Conservation (phyloP, 2,329 filamentous ascomycete species). For the Volutella citrinella region DNA sequence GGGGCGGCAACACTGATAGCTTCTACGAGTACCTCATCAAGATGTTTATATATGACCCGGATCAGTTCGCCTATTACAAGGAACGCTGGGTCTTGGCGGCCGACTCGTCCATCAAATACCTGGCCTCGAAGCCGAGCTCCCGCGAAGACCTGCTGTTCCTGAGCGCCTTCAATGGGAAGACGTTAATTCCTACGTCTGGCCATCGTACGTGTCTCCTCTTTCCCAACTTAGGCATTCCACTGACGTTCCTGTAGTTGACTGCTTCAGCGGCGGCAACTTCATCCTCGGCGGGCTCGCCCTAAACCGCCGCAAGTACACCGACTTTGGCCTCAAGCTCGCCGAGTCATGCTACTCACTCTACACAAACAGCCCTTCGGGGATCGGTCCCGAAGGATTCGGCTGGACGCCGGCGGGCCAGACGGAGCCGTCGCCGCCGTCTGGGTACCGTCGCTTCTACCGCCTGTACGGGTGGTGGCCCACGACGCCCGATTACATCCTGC, state of each 20-base stretch:
- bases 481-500: slow-evolving; percentile 60
- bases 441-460: slow-evolving; percentile 59
- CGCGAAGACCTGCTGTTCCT: slow-evolving; percentile 72
- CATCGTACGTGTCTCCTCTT: slow-evolving; percentile 40
- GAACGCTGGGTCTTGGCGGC: slow-evolving; percentile 74
- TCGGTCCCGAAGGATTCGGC: slow-evolving; percentile 71
- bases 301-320: slow-evolving; percentile 60
- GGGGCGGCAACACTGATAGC: slow-evolving; percentile 74
- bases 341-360: slow-evolving; percentile 75
- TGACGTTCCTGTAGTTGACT: slow-evolving; percentile 56
- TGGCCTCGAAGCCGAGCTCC: slow-evolving; percentile 64
- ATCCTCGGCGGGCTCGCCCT: slow-evolving; percentile 76
- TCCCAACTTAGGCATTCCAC: neutral
- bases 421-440: slow-evolving; percentile 34
- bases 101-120: slow-evolving; percentile 69
- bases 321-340: slow-evolving; percentile 72
- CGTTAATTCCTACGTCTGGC: slow-evolving; percentile 42
- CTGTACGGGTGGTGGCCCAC: slow-evolving; percentile 70
- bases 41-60: slow-evolving; percentile 78
- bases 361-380: slow-evolving; percentile 61
- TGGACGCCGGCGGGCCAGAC: slow-evolving; percentile 47
- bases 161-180: slow-evolving; percentile 50
- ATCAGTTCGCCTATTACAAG: slow-evolving; percentile 61
- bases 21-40: slow-evolving; percentile 92
- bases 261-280: slow-evolving; percentile 83